Base-by-base conservation (phyloP, 352 stramenopile genomes). In the Pythium dissimile region DNA sequence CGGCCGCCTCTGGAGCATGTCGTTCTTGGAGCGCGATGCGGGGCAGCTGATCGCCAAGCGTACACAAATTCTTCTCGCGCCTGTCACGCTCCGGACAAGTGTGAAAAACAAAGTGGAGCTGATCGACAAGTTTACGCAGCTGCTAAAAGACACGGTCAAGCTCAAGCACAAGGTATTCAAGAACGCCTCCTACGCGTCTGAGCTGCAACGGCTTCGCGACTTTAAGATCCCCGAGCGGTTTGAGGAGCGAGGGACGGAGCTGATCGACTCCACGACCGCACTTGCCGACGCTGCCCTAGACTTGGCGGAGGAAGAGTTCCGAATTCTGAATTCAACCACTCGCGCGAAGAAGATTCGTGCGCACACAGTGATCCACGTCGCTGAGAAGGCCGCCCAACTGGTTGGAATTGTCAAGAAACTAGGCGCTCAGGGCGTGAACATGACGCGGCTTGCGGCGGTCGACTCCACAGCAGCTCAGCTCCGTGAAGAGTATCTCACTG, bases 161-260 rank as follows among this genome's bases (percentile, higher is more conserved):
- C 71, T 94, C 26, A 91, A 92, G 58, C 86, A 94, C 72, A 95
- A 95, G 65, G 74, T 95, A 44, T 95, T 94, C 66, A 92, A 92
- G 64, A 92, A 80, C 54, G 63, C 64, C 5, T 73, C 76, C 6
- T 95, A 86, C 46, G 44, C 64, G 1, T 52, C 66, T 0, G 83
- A 95, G 60, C 52, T 90, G 15, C 66, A 69, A 23, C 66, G 77
- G 26, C 54, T 95, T 48, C 64, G 72, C 9, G 72, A 84, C 16
- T 66, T 76, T 16, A 61, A 63, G 1, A 82, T 95, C 32, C 84
- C 86, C 3, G 81, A 95, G 42, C 72, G 75, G n/a, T 86, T 93
- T 47, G 84, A 92, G 28, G 77, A 77, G n/a, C 75, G 77, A 21
- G 71, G 80, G 5, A 53, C 44, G 2, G 80, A 85, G 55, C 68